Evolutionary conservation across 257 asterid genomes (phyloP).

Genomic region (Solanum clarkiae): DNA sequence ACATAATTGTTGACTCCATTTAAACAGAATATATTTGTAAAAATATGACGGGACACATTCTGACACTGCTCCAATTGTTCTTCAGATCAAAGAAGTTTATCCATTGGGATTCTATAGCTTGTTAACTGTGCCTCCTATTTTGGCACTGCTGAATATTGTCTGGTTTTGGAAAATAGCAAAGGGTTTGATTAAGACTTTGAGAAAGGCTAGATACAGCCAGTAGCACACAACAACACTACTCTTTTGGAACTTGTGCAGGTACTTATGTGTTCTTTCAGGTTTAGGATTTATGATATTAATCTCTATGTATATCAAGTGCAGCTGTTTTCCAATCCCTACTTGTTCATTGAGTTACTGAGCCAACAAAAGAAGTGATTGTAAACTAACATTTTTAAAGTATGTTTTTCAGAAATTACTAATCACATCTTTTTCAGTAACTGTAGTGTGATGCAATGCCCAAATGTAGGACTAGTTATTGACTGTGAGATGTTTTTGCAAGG

Average conservation of each 20-base stretch:
- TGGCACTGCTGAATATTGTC: slow-evolving; percentile 49
- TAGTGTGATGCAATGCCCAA: background rate
- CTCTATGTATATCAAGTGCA: background rate
- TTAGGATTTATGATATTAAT: background rate
- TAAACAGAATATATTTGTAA: background rate
- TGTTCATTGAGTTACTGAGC: background rate
- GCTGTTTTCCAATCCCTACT: background rate
- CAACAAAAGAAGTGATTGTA: background rate
- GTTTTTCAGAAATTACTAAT: background rate
- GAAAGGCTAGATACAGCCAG: slow-evolving; percentile 41
- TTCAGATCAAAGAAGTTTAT: slow-evolving; percentile 55
- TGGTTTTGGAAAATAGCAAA: slow-evolving; percentile 82
- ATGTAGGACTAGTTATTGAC: background rate
- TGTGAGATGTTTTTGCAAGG: background rate
- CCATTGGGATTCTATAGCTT: slow-evolving; percentile 66
- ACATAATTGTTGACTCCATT: background rate
- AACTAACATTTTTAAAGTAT: background rate
- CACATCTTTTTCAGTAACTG: background rate
- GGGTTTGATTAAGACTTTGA: slow-evolving; percentile 75
- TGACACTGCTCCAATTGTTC: background rate
- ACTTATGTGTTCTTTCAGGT: background rate
- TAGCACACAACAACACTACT: slow-evolving; percentile 1
- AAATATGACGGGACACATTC: background rate
- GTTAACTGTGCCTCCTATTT: slow-evolving; percentile 44
- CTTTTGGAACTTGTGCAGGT: background rate